Percentiles rank a stretch among this genome's conserved stretches.
Evolutionary conservation across 2,329 filamentous ascomycete genomes (phyloP).

Genomic region (Penicillium sp.): DNA sequence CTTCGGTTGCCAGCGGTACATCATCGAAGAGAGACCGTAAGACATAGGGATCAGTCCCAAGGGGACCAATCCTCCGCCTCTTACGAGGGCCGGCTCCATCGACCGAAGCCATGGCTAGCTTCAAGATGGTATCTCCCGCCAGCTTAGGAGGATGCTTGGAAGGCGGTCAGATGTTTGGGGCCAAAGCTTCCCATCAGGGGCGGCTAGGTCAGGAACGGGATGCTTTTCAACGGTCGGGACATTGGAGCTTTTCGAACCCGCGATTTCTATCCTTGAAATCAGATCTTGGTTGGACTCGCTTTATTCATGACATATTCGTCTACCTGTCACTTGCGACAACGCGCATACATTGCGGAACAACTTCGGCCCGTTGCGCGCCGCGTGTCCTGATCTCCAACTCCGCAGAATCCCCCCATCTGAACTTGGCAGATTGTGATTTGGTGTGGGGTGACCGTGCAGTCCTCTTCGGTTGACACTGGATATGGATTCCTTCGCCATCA

Average conservation of each 20-base stretch:
- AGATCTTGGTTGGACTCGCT: neutral
- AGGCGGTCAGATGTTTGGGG: conserved; percentile 23
- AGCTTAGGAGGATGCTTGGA: conserved; percentile 17
- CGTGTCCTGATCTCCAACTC: conserved; percentile 27
- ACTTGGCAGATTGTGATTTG: conserved; percentile 16
- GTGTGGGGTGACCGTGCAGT: conserved; percentile 28
- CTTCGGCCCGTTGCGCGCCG: conserved; percentile 32
- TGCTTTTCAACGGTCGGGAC: conserved; percentile 6
- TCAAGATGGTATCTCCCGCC: conserved; percentile 15
- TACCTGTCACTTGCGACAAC: neutral
- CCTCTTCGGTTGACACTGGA: conserved; percentile 11
- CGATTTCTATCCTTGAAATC: neutral
- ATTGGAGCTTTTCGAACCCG: neutral
- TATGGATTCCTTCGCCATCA: conserved; percentile 47
- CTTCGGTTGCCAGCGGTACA: conserved; percentile 43
- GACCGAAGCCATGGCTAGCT: conserved; percentile 36
- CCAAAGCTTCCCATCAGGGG: conserved; percentile 22
- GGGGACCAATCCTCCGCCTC: conserved; percentile 44
- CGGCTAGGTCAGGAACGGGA: conserved; percentile 13
- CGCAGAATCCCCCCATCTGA: conserved; percentile 22
- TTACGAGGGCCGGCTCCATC: conserved; percentile 47
- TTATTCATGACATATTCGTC: neutral
- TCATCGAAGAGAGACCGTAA: conserved; percentile 43
- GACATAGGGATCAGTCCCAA: conserved; percentile 45
- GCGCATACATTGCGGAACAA: conserved; percentile 31